A percentile compares a stretch with the other conserved stretches of the same genome.
These are phyloP conservation scores for Phialophora expanda DNA, from an alignment of 2,329 filamentous ascomycete genomes.

Conservation along the genomic window DNA sequence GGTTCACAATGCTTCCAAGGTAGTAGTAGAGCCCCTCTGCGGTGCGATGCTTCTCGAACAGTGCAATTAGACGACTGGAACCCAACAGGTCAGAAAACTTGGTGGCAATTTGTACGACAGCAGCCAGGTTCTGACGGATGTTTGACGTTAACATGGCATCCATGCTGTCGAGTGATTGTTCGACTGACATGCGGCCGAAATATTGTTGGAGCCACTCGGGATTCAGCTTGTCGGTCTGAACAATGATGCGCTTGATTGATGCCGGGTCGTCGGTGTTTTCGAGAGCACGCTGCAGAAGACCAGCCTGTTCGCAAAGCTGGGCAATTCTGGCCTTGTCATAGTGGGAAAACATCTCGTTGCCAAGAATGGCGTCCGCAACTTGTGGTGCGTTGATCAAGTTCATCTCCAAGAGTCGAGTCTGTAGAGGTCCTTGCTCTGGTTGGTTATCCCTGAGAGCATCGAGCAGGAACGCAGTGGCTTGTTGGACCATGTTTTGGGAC, in stretches of 20 bases:
- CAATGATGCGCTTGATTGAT: constrained; percentile 87
- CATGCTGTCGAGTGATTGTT: constrained; percentile 90
- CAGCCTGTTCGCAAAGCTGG: constrained; percentile 88
- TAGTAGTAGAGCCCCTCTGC: constrained; percentile 98
- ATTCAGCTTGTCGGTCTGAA: constrained; percentile 81
- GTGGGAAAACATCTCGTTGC: constrained; percentile 98
- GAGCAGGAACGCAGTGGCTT: constrained; percentile 95
- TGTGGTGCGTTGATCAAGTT: constrained; percentile 95
- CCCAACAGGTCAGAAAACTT: constrained; percentile 97
- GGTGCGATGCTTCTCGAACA: constrained; percentile 97
- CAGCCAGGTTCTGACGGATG: constrained; percentile 94
- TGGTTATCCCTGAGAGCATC: constrained; percentile 95
- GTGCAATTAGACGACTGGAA: constrained; percentile 82
- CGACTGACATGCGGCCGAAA: constrained; percentile 93
- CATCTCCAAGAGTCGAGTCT: constrained; percentile 96
- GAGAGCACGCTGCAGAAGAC: constrained; percentile 81
- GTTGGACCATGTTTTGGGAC: constrained; percentile 95
- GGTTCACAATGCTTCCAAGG: constrained; percentile 94
- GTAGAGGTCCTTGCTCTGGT: constrained; percentile 88
- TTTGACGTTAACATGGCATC: constrained; percentile 97
- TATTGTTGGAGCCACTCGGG: constrained; percentile 90
- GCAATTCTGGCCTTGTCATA: constrained; percentile 92
- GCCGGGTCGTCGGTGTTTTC: constrained; percentile 94
- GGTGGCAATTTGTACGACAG: constrained; percentile 92
- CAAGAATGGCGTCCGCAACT: constrained; percentile 95